Conservation (phyloP, 208 protist genomes). For the Acanthamoeba polyphaga region DNA sequence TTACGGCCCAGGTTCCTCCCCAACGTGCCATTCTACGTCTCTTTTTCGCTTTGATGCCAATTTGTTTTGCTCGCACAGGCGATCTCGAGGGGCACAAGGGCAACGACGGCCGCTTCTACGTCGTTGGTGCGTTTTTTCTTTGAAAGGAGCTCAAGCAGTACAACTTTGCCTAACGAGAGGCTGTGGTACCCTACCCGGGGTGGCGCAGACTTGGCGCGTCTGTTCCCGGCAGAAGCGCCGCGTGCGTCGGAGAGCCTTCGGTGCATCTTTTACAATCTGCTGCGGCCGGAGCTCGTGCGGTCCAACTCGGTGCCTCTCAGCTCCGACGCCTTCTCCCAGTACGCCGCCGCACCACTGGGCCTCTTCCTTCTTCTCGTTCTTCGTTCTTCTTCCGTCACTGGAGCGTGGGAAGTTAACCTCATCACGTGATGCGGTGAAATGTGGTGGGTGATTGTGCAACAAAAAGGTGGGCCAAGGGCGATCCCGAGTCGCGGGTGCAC, state of each 20-base stretch:
- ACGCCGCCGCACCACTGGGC: too few relatives aligned
- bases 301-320: constrained; percentile 32
- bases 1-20: too few relatives aligned
- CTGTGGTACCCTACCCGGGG: too few relatives aligned
- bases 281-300: constrained; percentile 71
- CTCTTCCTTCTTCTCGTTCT: too few relatives aligned
- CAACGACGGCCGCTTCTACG: constrained; percentile 40
- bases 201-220: constrained; percentile 55
- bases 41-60: too few relatives aligned
- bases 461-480: neutral
- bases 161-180: too few relatives aligned
- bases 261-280: constrained; percentile 76
- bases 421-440: too few relatives aligned
- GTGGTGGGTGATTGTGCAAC: neutral
- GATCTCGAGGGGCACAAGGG: constrained; percentile 69
- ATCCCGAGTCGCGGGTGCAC: constrained; percentile 4
- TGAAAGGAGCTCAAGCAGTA: too few relatives aligned
- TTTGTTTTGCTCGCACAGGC: too few relatives aligned
- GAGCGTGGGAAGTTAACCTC: too few relatives aligned
- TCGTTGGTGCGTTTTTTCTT: neutral
- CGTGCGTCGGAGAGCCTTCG: constrained; percentile 15
- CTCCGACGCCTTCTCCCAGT: constrained; percentile 70
- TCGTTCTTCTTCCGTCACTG: too few relatives aligned
- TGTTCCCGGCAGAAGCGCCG: constrained; percentile 68
- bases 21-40: too few relatives aligned